Base-by-base conservation (phyloP, 2,329 filamentous ascomycete genomes). In the Colletotrichum liriopes region DNA sequence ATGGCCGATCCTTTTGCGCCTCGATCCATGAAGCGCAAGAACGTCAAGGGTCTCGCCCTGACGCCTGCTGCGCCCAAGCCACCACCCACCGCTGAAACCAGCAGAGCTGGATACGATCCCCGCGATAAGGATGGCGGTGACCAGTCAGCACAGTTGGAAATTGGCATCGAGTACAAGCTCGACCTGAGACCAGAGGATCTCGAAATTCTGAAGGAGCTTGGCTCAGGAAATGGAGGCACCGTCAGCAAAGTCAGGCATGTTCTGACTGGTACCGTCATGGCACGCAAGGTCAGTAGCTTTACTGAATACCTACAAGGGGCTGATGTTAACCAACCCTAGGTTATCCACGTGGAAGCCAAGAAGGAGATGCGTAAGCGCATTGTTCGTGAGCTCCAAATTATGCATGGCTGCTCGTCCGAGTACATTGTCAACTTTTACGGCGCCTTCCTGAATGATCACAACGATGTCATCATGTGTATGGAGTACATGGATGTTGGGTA, bases 391-490 rank as follows among this genome's bases (percentile, higher is more conserved):
- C 90, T 99, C 64, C 95, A 98, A 81, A 98, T 99, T 76, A 98
- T 98, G 92, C 95, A 98, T 81, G 94, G 97, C 79, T 99, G 96
- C 84, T 96, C 98, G 79, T 98, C 94, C 29, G 94, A 96, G 73
- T 95, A 97, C 82, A 98, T 99, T 79, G 96, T 99, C 73, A 98
- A 93, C 66, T 99, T 98, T 83, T 98, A 98, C 79, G 96, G 96
- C 73, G 96, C 96, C 47, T 99, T 98, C 80, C 90, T 98, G 79
- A 98, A 98, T 81, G 94, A 97, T 79, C 95, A 95, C 74, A 96
- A 97, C 80, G 96, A 99, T 84, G 97, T 99, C 71, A 97, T 98
- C 77, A 96, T 99, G 92, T 99, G 96, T 83, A 99, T 99, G 96
- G 96, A 99, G 82, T 98, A 99, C 81, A 98, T 98, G 94, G 96